Percentiles rank a stretch among this genome's conserved stretches.
Conservation (phyloP, 495 filamentous ascomycete species). For the Glarea lozoyensis region DNA sequence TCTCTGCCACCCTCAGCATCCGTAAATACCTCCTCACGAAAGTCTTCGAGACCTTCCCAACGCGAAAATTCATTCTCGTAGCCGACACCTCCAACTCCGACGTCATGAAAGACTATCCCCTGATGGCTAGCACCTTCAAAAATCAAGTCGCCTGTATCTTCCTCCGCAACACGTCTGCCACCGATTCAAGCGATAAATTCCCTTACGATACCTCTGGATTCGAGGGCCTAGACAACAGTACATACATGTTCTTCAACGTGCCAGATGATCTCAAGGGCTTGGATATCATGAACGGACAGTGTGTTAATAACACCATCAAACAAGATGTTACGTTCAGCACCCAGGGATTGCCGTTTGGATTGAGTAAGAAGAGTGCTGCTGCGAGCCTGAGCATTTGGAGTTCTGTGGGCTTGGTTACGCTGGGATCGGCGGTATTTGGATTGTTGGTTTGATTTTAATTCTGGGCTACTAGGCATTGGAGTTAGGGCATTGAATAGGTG, state of each 20-base stretch:
- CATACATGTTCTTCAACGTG: slow-evolving; percentile 71
- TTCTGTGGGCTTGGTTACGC: too few species aligned
- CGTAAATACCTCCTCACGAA: slow-evolving; percentile 57
- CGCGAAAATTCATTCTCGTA: slow-evolving; percentile 65
- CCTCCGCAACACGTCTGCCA: slow-evolving; percentile 62
- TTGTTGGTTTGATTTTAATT: too few species aligned
- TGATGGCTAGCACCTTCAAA: slow-evolving; percentile 53
- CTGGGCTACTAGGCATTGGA: too few species aligned
- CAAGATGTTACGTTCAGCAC: slow-evolving; percentile 63
- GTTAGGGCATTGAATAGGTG: too few species aligned
- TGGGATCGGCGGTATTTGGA: too few species aligned
- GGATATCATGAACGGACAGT: slow-evolving; percentile 62
- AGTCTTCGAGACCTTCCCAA: slow-evolving; percentile 66
- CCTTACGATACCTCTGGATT: slow-evolving; percentile 72
- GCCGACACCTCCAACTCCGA: slow-evolving; percentile 74
- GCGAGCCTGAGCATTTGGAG: slow-evolving; percentile 7
- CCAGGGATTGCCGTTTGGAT: slow-evolving; percentile 48
- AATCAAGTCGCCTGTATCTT: slow-evolving; percentile 71
- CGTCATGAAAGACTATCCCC: slow-evolving; percentile 66
- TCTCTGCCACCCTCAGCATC: slow-evolving; percentile 59
- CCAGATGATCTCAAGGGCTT: slow-evolving; percentile 59
- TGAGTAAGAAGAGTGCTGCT: slow-evolving; percentile 15
- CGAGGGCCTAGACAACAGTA: slow-evolving; percentile 46
- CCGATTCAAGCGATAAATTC: slow-evolving; percentile 51
- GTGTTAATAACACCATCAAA: slow-evolving; percentile 49